Evolutionary conservation across 1,284 basidiomycete species (phyloP), one percentile per base, ranked within the genome.

Genomic region (Pseudozyma thailandica): DNA sequence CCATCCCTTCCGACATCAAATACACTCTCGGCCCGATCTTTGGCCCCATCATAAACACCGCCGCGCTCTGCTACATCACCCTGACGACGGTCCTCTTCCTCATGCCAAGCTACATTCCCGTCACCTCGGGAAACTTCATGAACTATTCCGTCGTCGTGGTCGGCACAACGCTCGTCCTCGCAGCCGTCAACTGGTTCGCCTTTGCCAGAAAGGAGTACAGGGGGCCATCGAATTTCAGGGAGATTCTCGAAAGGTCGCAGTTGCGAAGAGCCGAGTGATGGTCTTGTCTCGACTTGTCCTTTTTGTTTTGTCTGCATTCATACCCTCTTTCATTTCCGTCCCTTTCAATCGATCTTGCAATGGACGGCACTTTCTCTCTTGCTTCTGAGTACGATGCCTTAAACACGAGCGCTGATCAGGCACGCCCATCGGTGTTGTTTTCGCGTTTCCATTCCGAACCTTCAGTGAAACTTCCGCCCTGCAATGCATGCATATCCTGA

Each of bases 41-140:
- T 15, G 69, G 69, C 2, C 69, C 69, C 6, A 26, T 55, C 30
- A 31, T 72, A 44, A 72, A 72, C 38, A 43, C 57, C 5, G 46
- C 48, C 0, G 63, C 69, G 8, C 51, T 66, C 4, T 42, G 45
- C 46, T 72, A 72, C 54, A 68, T 72, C 35, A 21, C 25, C 1
- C n/a, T 72, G 10, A 72, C 69, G 1, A 66, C 58, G 2, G 69
- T 72, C 18, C 44, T 72, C 9, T 72, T 72, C 47, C 45, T 72
- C 12, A 45, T 72, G 28, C 69, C 69, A 2, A 43, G 43, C 2
- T 52, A 54, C 20, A 48, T 61, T 10, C 69, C 69, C 15, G 63
- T 72, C 21, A 54, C 52, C 3, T 57, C 53, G n/a, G 63, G 54
- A 12, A 47, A 50, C 9, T n/a, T 43, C 3, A 68, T 72, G 69